Percentiles rank a stretch among this genome's conserved stretches.
phyloP scores from a whole-genome alignment of 2,329 filamentous ascomycete genomes.

The Triangularia setosa region DNA sequence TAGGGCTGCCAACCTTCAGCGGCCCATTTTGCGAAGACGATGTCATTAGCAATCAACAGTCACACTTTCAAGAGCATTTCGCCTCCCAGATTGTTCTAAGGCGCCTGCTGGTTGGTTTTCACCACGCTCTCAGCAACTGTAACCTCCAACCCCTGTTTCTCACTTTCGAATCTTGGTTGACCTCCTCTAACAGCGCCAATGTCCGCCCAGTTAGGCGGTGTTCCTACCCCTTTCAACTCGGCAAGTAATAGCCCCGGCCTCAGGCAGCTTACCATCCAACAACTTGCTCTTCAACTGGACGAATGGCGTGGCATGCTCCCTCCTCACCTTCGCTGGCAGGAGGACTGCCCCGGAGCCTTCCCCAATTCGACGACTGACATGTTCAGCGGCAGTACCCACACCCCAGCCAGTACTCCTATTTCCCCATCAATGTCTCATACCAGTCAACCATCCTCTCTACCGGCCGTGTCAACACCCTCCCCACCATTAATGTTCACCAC shows the following conservation, averaged over 20 bases:
- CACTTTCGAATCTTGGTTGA: not conserved
- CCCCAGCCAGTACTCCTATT: conserved; percentile 22
- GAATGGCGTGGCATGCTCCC: conserved; percentile 57
- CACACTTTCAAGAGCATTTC: conserved; percentile 56
- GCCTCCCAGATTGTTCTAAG: conserved; percentile 56
- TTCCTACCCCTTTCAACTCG: conserved; percentile 9
- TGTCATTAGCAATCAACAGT: conserved; percentile 44
- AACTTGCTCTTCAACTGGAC: conserved; percentile 51
- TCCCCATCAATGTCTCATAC: conserved; percentile 23
- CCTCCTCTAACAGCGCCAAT: not conserved
- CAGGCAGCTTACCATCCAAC: conserved; percentile 39
- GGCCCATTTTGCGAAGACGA: conserved; percentile 45
- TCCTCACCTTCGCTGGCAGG: conserved; percentile 52
- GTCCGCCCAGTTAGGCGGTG: not conserved
- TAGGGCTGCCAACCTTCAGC: conserved; percentile 53
- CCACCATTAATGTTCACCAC: conserved; percentile 41
- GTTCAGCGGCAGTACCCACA: conserved; percentile 19
- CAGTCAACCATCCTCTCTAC: conserved; percentile 5
- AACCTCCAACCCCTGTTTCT: conserved; percentile 22
- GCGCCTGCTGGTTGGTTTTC: conserved; percentile 49
- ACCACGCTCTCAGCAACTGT: conserved; percentile 51
- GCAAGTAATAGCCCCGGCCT: conserved; percentile 23
- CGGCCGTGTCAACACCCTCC: conserved; percentile 10
- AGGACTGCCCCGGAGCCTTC: conserved; percentile 45
- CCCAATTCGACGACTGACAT: conserved; percentile 28